Conservation (phyloP, 805 yeast species). For the Blastobotrys peoriensis region DNA sequence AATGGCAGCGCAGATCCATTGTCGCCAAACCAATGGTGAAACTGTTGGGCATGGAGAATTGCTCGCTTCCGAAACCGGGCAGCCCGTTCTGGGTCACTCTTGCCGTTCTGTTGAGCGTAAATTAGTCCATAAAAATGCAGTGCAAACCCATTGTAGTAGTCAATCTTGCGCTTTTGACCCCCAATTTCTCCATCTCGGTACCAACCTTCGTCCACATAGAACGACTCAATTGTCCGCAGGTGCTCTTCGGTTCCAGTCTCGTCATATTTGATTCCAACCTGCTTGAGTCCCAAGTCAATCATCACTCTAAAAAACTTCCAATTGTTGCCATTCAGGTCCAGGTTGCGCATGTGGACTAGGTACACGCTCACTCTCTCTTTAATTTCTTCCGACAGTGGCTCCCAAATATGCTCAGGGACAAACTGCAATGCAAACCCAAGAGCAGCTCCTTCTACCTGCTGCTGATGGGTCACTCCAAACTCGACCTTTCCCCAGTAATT, state of each 20-base stretch:
- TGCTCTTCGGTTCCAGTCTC: slow-evolving; percentile 15
- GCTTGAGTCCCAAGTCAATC: slow-evolving; percentile 25
- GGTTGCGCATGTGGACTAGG: slow-evolving; percentile 17
- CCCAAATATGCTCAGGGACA: slow-evolving; percentile 26
- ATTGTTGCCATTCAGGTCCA: slow-evolving; percentile 11
- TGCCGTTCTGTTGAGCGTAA: slow-evolving; percentile 18
- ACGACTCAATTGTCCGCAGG: slow-evolving; percentile 22
- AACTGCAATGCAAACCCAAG: slow-evolving; percentile 25
- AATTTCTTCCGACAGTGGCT: slow-evolving; percentile 21
- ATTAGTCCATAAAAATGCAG: slow-evolving; percentile 28
- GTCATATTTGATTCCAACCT: slow-evolving; percentile 22
- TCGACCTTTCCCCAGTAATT: slow-evolving; percentile 28
- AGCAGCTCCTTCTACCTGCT: slow-evolving; percentile 29
- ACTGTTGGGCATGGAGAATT: slow-evolving; percentile 22
- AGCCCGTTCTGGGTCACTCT: slow-evolving; percentile 19
- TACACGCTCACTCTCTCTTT: slow-evolving; percentile 18
- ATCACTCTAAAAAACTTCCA: slow-evolving; percentile 28
- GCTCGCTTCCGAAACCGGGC: slow-evolving; percentile 22
- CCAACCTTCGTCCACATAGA: slow-evolving; percentile 30
- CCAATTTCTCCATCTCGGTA: slow-evolving; percentile 26
- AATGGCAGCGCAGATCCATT: slow-evolving; percentile 22
- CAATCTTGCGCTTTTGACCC: slow-evolving; percentile 19
- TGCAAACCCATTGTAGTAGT: slow-evolving; percentile 30
- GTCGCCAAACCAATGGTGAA: slow-evolving; percentile 21
- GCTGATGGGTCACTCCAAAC: slow-evolving; percentile 35